Percentiles rank a stretch among this genome's conserved stretches.
These are phyloP conservation scores for Hypoxylon sp. DNA, from an alignment of 2,329 filamentous ascomycete species.

Conservation along the genomic window DNA sequence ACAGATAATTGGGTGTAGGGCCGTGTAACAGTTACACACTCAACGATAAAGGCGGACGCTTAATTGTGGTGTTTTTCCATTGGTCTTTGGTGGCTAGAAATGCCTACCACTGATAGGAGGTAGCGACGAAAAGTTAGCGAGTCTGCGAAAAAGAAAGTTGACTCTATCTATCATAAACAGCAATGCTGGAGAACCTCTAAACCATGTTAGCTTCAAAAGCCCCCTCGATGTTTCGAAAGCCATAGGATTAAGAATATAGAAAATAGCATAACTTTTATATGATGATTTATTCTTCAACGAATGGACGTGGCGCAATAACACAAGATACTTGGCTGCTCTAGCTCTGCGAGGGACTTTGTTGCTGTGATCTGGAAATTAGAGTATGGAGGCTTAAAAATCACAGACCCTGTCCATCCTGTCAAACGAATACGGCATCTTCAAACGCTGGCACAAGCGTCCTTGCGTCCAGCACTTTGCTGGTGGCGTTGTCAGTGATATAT, in stretches of 20 bases:
- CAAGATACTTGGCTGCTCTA: slow-evolving; percentile 5
- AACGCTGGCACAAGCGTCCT: neutral
- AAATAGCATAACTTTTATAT: neutral
- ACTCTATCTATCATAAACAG: neutral
- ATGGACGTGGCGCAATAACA: neutral
- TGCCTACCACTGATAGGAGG: neutral
- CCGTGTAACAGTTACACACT: neutral
- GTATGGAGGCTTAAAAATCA: slow-evolving; percentile 5
- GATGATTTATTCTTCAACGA: neutral
- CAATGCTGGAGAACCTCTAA: neutral
- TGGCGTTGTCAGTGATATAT: slow-evolving; percentile 5
- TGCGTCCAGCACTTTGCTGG: neutral
- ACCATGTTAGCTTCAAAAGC: neutral
- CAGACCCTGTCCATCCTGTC: slow-evolving; percentile 10
- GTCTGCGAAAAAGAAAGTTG: neutral
- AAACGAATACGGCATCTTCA: slow-evolving; percentile 7
- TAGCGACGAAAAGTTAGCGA: neutral
- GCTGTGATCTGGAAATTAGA: slow-evolving; percentile 10
- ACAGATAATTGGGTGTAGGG: neutral
- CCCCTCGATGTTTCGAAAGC: neutral
- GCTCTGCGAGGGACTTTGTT: slow-evolving; percentile 14
- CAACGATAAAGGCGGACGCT: neutral
- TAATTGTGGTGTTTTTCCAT: neutral
- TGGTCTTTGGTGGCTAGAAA: neutral
- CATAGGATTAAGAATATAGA: neutral